phyloP scores from a whole-genome alignment of 805 yeast genomes.

The Hanseniaspora mollemarum region DNA sequence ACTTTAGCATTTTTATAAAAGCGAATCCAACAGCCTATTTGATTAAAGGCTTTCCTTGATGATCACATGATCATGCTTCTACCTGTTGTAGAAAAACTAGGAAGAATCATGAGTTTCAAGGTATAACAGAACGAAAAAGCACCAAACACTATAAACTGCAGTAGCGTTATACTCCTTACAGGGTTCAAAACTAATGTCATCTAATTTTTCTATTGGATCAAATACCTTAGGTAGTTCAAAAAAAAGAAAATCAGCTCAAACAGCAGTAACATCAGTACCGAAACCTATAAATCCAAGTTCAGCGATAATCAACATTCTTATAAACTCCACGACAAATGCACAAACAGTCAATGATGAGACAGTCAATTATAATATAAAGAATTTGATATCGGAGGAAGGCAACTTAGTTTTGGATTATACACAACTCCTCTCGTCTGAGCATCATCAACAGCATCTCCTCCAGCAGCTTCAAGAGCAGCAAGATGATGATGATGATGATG shows the following conservation, averaged over 20 bases:
- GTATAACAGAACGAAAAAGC: not conserved
- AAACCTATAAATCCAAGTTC: conserved; percentile 1
- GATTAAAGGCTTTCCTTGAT: not conserved
- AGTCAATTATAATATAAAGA: conserved; percentile 10
- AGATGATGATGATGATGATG: conserved; percentile 14
- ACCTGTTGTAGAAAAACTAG: not conserved
- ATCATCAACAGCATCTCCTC: conserved; percentile 7
- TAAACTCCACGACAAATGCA: not conserved
- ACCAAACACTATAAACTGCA: not conserved
- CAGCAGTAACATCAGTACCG: not conserved
- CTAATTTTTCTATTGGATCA: not conserved
- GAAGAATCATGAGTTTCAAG: too few species aligned
- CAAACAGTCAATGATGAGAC: not conserved
- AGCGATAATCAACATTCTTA: not conserved
- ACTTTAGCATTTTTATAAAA: conserved; percentile 28
- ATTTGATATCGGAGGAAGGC: conserved; percentile 10
- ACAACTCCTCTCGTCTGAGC: conserved; percentile 36
- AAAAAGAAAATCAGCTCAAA: conserved; percentile 4
- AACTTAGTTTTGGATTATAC: conserved; percentile 49
- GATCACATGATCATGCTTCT: too few species aligned
- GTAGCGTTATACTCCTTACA: too few species aligned
- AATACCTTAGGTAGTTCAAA: not conserved
- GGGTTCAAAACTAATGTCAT: not conserved
- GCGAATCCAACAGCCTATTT: not conserved
- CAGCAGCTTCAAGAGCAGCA: conserved; percentile 6